These are phyloP conservation scores for Hypocreales sp. DNA, from an alignment of 2,329 filamentous ascomycete species.

Conservation along the genomic window DNA sequence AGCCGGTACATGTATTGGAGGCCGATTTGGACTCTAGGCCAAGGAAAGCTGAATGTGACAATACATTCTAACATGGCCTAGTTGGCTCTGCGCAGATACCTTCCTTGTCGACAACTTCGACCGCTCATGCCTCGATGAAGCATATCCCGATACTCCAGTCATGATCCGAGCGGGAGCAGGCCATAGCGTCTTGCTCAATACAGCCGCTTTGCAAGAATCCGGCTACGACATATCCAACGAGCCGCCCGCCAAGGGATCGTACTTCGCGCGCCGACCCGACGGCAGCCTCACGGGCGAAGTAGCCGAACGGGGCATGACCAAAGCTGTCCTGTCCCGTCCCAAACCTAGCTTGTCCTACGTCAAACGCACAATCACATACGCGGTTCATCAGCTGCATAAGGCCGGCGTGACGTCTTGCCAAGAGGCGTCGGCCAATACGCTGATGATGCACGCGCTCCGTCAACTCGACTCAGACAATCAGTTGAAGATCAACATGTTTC, in stretches of 20 bases:
- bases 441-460: neutral
- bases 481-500: neutral
- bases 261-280: neutral
- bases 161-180: constrained; percentile 2
- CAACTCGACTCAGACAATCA: neutral
- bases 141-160: constrained; percentile 1
- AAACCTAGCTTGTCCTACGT: constrained; percentile 1
- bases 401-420: constrained; percentile 2
- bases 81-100: constrained; percentile 1
- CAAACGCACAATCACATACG: constrained; percentile 1
- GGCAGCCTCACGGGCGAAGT: constrained; percentile 1
- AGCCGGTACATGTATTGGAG: too few relatives aligned
- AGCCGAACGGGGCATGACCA: neutral
- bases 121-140: constrained; percentile 1
- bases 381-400: neutral
- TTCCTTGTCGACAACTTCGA: constrained; percentile 1
- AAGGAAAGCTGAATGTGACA: too few relatives aligned
- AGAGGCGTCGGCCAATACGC: constrained; percentile 1
- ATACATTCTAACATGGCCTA: neutral
- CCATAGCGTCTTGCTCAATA: constrained; percentile 1
- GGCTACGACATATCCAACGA: constrained; percentile 1
- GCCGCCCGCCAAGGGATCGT: neutral
- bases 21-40: too few relatives aligned
- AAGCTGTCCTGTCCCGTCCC: neutral
- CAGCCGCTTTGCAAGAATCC: neutral